Base-by-base conservation (phyloP, 805 yeast genomes). In the Tanozyma kutaoensis region DNA sequence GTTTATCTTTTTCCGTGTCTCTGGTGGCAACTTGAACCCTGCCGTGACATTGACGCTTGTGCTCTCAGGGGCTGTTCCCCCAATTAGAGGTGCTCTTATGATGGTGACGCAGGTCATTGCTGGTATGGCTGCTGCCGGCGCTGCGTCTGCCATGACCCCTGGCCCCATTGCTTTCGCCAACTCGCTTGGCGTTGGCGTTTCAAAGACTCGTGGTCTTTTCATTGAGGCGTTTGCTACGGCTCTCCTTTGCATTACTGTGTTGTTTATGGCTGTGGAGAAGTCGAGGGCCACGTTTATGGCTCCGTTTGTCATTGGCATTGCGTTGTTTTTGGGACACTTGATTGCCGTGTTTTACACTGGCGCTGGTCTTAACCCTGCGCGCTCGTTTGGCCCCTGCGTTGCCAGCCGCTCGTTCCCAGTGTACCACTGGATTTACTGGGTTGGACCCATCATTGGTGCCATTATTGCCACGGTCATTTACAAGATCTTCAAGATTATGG, bases 401-500 rank as follows among this genome's bases (percentile, higher is more conserved):
- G 93, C 85, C 33, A 67, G 69, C 29, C 61, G 52, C 31, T 61
- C 69, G 14, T 84, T 84, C 75, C 93, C 94, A 20, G 50, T 44
- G 45, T 82, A 82, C 59, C 84, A 74, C 65, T 82, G 93, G 93
- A 81, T 84, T 38, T 82, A 82, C 66, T 81, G 93, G 91, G 72
- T 82, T 31, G 95, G 95, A 29, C 17, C 94, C 95, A 34, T 42
- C 74, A 29, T 46, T 78, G 32, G 94, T 93, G 37, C 17, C 17
- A 7, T 15, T n/a, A 23, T 27, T 13, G 29, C 29, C 21, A 70
- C 66, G 39, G 67, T 66, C 34, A 61, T 80, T 37, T 79, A 81
- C 77, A 64, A 73, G 47, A 37, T 70, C 26, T 61, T 81, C 57
- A 74, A 71, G 52, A 42, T 67, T 43, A 59, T 78, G 43, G 66